Evolutionary conservation across 345 rosid genomes (phyloP), one percentile per base, ranked within the genome.

Genomic region (Dipteronia sinensis): DNA sequence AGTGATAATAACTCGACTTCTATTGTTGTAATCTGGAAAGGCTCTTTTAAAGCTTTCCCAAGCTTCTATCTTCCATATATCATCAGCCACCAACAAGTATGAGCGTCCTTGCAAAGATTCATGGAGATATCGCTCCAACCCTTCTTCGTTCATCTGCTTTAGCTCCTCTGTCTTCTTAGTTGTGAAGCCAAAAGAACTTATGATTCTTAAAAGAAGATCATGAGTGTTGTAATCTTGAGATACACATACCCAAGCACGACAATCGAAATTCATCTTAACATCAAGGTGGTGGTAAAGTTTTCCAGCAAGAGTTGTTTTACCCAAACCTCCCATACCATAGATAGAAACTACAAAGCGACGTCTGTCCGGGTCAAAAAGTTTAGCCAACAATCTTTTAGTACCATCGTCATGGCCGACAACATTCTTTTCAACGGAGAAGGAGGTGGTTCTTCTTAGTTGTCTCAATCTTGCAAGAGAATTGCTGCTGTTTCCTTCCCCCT

Each of bases 301-400:
- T 40, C 64, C 74, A 2, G 81, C 81, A 13, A 78, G 81, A 47
- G 83, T 80, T 4, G 83, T 80, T 72, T 80, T 80, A 2, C 83
- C 83, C 13, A 80, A 64, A 58, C 83, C 83, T 2, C 79, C 82
- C 85, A 82, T 78, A 0, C 85, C 82, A 17, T 75, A 81, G 16
- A 82, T 82, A 11, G 85, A 74, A 34, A 82, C 16, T 1, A 76
- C 82, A 38, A 64, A 71, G 73, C 78, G 71, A 1, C 59, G 74
- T 22, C 49, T 76, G 56, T 70, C 85, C 4, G 16, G 4, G 10
- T 51, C 19, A 12, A 66, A 22, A 56, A 82, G 80, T 38, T 75
- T 75, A 71, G 67, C 82, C 80, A 3, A 82, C 74, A 75, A 75
- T 34, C 40, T 78, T 77, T 0, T 15, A 3, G 56, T 19, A 51